A percentile compares a stretch with the other conserved stretches of the same genome.
Evolutionary conservation across 1,139 yeast genomes (phyloP).

Genomic region (Magnusiomyces fungicola): DNA sequence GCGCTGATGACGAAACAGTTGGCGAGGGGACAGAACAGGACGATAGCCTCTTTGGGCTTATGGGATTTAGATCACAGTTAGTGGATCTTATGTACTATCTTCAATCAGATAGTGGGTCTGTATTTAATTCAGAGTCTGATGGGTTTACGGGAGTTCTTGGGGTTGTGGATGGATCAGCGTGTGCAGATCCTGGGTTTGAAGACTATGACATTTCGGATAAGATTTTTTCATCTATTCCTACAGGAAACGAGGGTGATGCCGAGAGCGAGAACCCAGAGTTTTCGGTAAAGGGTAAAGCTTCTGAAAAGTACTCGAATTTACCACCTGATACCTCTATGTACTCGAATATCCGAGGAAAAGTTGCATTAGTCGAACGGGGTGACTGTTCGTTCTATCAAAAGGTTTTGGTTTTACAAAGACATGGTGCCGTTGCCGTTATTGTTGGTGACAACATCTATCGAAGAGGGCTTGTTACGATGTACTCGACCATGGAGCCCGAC

Average conservation of each 20-base stretch:
- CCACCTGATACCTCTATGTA: conserved; percentile 3
- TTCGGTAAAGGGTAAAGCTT: too few species aligned
- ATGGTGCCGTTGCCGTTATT: conserved; percentile 38
- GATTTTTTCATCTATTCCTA: background rate
- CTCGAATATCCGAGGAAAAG: conserved; percentile 18
- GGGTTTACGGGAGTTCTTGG: conserved; percentile 9
- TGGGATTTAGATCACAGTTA: too few species aligned
- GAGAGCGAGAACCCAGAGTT: too few species aligned
- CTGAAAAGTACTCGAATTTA: conserved; percentile 4
- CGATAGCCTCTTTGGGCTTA: too few species aligned
- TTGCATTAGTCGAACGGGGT: conserved; percentile 36
- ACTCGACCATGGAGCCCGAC: conserved; percentile 26
- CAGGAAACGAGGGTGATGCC: background rate
- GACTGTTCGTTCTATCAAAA: conserved; percentile 36
- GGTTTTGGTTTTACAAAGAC: conserved; percentile 32
- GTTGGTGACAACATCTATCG: conserved; percentile 34
- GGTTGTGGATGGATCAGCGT: conserved; percentile 3
- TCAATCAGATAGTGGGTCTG: too few species aligned
- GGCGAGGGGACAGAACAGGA: too few species aligned
- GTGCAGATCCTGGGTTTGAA: conserved; percentile 3
- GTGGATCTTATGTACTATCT: too few species aligned
- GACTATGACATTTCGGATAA: background rate
- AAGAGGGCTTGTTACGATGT: conserved; percentile 34
- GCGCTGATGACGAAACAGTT: too few species aligned
- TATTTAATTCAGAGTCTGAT: background rate